These are phyloP conservation scores for Picea abies DNA, from an alignment of 83 land plant genomes.

Conservation along the genomic window DNA sequence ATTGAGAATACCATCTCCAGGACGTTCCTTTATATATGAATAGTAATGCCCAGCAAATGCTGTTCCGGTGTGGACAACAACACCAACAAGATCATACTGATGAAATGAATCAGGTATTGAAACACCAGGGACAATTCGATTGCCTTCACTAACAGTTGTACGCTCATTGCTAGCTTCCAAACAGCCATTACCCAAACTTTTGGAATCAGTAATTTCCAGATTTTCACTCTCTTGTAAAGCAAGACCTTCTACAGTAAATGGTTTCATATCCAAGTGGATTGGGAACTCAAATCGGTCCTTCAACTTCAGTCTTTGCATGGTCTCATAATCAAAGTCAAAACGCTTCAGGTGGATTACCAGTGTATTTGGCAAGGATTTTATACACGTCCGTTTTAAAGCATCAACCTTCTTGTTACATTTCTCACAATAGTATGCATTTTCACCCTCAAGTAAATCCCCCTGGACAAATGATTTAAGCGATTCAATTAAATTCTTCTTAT, in stretches of 20 bases:
- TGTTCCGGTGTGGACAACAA: conserved; percentile 41
- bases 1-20: conserved; percentile 25
- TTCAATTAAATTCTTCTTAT: conserved; percentile 34
- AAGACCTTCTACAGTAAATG: conserved; percentile 40
- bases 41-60: conserved; percentile 49
- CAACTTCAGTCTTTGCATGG: conserved; percentile 41
- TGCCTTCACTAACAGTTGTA: not conserved
- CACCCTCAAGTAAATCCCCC: conserved; percentile 41
- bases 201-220: conserved; percentile 9
- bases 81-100: conserved; percentile 45
- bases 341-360: conserved; percentile 36
- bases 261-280: conserved; percentile 40
- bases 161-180: conserved; percentile 4
- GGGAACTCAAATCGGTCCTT: conserved; percentile 43
- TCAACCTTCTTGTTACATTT: conserved; percentile 41
- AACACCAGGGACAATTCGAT: not conserved
- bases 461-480: conserved; percentile 41
- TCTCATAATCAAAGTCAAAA: conserved; percentile 44
- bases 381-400: conserved; percentile 37
- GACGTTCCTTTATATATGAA: conserved; percentile 39
- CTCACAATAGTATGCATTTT: conserved; percentile 40
- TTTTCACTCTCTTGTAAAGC: conserved; percentile 26
- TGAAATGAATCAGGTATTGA: conserved; percentile 33
- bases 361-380: conserved; percentile 35
- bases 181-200: not conserved